phyloP scores from a whole-genome alignment of 257 asterid genomes.

The Hygrophila difformis region DNA sequence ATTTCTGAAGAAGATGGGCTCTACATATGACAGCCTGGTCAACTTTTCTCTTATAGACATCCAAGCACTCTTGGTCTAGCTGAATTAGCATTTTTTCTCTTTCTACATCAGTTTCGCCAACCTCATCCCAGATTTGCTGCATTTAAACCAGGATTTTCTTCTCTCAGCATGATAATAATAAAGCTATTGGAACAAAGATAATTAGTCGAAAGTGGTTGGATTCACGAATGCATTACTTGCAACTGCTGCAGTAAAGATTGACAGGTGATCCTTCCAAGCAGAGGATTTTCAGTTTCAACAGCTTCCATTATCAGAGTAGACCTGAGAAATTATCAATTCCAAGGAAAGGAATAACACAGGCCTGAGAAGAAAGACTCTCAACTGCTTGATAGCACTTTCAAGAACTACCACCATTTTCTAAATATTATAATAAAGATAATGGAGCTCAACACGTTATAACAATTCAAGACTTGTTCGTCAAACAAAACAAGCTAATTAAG shows the following conservation, averaged over 20 bases:
- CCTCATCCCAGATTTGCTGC: slow-evolving; percentile 83
- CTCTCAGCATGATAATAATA: neutral
- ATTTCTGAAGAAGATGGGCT: slow-evolving; percentile 62
- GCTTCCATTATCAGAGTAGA: slow-evolving; percentile 37
- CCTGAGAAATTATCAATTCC: no score
- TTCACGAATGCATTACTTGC: slow-evolving; percentile 30
- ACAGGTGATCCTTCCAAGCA: slow-evolving; percentile 39
- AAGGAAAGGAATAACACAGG: no score
- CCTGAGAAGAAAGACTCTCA: no score
- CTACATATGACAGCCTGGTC: slow-evolving; percentile 80
- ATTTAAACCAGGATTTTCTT: slow-evolving; percentile 7
- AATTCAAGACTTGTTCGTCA: no score
- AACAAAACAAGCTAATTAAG: no score
- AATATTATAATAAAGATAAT: no score
- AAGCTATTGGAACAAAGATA: neutral
- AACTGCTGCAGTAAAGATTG: slow-evolving; percentile 50
- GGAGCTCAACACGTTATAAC: no score
- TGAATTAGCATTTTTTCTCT: slow-evolving; percentile 74
- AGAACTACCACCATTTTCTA: no score
- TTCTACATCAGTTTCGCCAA: slow-evolving; percentile 70
- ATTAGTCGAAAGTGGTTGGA: neutral
- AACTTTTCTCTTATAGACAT: slow-evolving; percentile 76
- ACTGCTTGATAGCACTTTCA: no score
- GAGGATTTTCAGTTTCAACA: slow-evolving; percentile 35
- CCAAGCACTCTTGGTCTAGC: slow-evolving; percentile 69